Evolutionary conservation across 331 rosid genomes (phyloP).

Genomic region (Rhamnella rubrinervis): DNA sequence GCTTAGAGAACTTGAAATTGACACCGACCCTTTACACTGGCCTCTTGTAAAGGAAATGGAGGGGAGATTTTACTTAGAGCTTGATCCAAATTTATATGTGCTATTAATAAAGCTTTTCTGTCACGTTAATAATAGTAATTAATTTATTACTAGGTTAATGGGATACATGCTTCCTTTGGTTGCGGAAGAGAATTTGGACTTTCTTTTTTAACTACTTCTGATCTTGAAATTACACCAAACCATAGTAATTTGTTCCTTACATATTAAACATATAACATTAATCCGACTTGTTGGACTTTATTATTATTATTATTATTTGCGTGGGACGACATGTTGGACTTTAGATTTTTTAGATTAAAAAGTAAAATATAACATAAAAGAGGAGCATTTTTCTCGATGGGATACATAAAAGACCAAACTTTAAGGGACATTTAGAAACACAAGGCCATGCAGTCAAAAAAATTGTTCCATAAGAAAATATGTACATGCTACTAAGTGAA

Average conservation of each 20-base stretch:
- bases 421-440: slow-evolving; percentile 12
- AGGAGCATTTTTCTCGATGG: neutral
- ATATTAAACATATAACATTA: neutral
- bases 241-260: slow-evolving; percentile 18
- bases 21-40: neutral
- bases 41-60: too few species aligned
- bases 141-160: neutral
- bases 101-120: neutral
- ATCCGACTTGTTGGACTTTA: neutral
- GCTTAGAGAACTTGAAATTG: slow-evolving; percentile 3
- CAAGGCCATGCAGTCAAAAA: slow-evolving; percentile 3
- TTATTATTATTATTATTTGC: too few species aligned
- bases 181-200: slow-evolving; percentile 30
- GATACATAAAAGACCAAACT: slow-evolving; percentile 11
- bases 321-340: too few species aligned
- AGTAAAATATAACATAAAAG: neutral
- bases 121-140: neutral
- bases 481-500: slow-evolving; percentile 15
- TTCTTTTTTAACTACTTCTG: slow-evolving; percentile 5
- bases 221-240: neutral
- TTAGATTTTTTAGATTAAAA: neutral
- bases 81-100: neutral
- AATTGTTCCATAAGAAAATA: neutral
- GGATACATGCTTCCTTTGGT: slow-evolving; percentile 32
- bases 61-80: too few species aligned